These are phyloP conservation scores for Pseudohalonectria lignicola DNA, from an alignment of 2,329 filamentous ascomycete species.

Conservation along the genomic window DNA sequence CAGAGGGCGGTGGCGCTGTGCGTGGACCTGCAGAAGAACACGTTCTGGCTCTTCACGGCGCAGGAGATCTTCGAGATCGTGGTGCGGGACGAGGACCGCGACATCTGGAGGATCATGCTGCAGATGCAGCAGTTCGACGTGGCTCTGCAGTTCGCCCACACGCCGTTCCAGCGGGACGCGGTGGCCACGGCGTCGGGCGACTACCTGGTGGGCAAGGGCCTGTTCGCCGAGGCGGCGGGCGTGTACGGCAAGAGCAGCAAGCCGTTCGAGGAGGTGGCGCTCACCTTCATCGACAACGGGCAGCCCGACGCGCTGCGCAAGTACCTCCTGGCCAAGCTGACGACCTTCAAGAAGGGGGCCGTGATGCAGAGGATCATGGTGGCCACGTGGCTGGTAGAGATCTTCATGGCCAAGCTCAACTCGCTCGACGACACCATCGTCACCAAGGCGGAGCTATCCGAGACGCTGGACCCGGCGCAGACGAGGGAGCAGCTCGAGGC, in stretches of 20 bases:
- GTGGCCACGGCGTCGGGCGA: slow-evolving; percentile 90
- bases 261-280: slow-evolving; percentile 88
- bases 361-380: slow-evolving; percentile 95
- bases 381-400: slow-evolving; percentile 85
- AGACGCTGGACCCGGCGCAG: slow-evolving; percentile 59
- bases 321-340: slow-evolving; percentile 78
- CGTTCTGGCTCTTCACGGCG: slow-evolving; percentile 90
- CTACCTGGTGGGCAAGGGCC: slow-evolving; percentile 68
- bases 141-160: slow-evolving; percentile 76
- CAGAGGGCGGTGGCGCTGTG: slow-evolving; percentile 76
- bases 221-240: slow-evolving; percentile 74
- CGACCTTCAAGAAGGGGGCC: slow-evolving; percentile 68
- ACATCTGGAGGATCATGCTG: slow-evolving; percentile 92
- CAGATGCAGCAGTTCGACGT: slow-evolving; percentile 78
- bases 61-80: slow-evolving; percentile 91
- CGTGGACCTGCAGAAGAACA: slow-evolving; percentile 87
- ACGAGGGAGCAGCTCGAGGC: slow-evolving; percentile 59
- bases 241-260: slow-evolving; percentile 95
- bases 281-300: slow-evolving; percentile 80
- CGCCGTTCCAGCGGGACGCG: slow-evolving; percentile 71
- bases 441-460: slow-evolving; percentile 71
- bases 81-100: slow-evolving; percentile 77
- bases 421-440: slow-evolving; percentile 88
- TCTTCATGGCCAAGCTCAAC: slow-evolving; percentile 97
- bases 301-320: slow-evolving; percentile 86